Evolutionary conservation across 2,329 filamentous ascomycete genomes (phyloP), one percentile per base, ranked within the genome.

Genomic region (Stagonosporopsis tanaceti): DNA sequence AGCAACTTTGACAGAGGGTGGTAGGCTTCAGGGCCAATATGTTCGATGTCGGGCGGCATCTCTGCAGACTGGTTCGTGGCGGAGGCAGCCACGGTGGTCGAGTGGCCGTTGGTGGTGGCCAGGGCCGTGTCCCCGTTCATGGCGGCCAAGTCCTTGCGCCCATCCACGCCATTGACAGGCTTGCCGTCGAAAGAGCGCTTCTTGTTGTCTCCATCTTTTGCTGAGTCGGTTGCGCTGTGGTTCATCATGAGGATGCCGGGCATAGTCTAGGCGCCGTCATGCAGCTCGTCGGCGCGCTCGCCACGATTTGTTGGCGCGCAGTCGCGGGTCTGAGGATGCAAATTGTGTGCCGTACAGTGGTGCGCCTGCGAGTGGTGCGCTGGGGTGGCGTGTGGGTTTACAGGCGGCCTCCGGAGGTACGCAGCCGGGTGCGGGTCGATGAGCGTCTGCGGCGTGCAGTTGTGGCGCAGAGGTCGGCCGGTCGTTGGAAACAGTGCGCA

Each of bases 1-100:
- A 98, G 83, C 42, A 99, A 80, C 14, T 84, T 84, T 4, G 88
- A 87, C 20, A 98, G 82, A 4, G 92, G 88, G 53, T 94, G 84
- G 73, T 93, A 96, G 32, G 87, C 50, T 22, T 74, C 89, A 55
- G 88, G 81, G 0, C 89, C 89, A 57, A 96, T 89, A 70, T 96
- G 92, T 45, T 78, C 76, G 38, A 88, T 76, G 60, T 84, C 80
- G 15, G 84, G 85, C 2, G 83, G 81, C 9, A 76, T 66, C 38
- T 78, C 65, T 8, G 66, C 59, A 44, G 71, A 59, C 32, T 71
- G 65, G 22, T 66, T 63, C 32, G 57, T 51, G 12, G 62, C 34
- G 27, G 59, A 50, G 22, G 57, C 56, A 44, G 61, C 17, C 2
- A 58, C 52, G n/a, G 62, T 53, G 25, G 56, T 50, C 24, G 63